Percentiles rank a stretch among this genome's conserved stretches.
phyloP scores from a whole-genome alignment of 495 filamentous ascomycete genomes.

The Aspergillus hancockii region DNA sequence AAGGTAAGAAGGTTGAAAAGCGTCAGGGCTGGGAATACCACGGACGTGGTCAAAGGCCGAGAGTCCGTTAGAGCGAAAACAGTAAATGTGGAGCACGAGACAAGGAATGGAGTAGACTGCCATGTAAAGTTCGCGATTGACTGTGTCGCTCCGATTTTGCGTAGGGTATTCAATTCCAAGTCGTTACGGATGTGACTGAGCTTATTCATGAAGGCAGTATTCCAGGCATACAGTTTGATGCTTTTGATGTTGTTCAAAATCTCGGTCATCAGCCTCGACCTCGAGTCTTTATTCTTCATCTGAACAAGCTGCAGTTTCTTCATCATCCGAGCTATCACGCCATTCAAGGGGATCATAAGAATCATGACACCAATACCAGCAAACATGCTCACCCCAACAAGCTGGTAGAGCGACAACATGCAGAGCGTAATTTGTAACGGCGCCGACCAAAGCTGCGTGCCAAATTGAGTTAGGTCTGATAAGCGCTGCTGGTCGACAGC shows the following conservation, averaged over 20 bases:
- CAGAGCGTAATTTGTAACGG: constrained; percentile 96
- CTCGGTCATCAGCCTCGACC: constrained; percentile 92
- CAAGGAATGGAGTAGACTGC: constrained; percentile 98
- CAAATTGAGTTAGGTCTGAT: constrained; percentile 93
- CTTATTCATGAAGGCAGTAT: constrained; percentile 94
- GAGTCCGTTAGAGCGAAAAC: constrained; percentile 86
- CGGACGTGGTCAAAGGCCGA: constrained; percentile 82
- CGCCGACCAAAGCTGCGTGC: constrained; percentile 91
- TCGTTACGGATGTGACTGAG: constrained; percentile 94
- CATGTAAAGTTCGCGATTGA: constrained; percentile 97
- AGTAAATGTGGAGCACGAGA: constrained; percentile 94
- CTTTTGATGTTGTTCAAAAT: constrained; percentile 99
- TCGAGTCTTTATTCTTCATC: constrained; percentile 98
- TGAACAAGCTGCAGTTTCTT: constrained; percentile 92
- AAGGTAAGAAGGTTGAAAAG: constrained; percentile 94
- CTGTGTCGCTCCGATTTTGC: constrained; percentile 92
- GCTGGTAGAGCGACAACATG: constrained; percentile 92
- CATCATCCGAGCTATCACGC: constrained; percentile 88
- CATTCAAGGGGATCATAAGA: constrained; percentile 96
- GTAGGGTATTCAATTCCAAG: constrained; percentile 88
- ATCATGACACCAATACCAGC: constrained; percentile 97
- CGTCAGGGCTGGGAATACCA: constrained; percentile 93
- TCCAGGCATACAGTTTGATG: constrained; percentile 99
- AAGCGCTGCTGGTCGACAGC: constrained; percentile 95
- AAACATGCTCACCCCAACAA: constrained; percentile 91